These are phyloP conservation scores for Thermothielavioides terrestris DNA, from an alignment of 495 filamentous ascomycete genomes.

Conservation along the genomic window DNA sequence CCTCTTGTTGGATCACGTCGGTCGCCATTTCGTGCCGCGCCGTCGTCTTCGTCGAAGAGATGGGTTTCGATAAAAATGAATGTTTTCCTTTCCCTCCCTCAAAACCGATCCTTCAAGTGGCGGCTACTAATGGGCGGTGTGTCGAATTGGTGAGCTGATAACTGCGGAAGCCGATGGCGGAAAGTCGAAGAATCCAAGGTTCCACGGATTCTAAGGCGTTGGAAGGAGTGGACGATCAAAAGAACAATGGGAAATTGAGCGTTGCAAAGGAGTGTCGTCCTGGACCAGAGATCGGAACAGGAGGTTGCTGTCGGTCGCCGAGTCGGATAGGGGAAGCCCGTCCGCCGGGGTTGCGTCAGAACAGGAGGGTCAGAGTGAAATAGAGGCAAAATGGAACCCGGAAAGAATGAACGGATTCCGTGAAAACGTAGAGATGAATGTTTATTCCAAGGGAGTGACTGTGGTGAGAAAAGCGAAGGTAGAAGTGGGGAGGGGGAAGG, in stretches of 20 bases:
- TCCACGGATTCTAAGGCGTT: neutral
- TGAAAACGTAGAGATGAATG: conserved; percentile 22
- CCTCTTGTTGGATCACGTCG: conserved; percentile 25
- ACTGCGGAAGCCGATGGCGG: neutral
- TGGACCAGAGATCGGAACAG: conserved; percentile 20
- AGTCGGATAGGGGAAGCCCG: neutral
- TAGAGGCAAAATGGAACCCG: conserved; percentile 27
- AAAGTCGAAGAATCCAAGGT: neutral
- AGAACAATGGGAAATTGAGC: conserved; percentile 16
- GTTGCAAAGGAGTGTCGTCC: conserved; percentile 30
- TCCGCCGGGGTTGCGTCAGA: conserved; percentile 2
- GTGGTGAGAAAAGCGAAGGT: conserved; percentile 33
- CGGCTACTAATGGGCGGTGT: neutral
- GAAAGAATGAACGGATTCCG: conserved; percentile 33
- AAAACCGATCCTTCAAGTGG: neutral
- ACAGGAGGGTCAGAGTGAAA: conserved; percentile 16
- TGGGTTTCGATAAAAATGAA: neutral
- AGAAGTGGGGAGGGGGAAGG: conserved; percentile 23
- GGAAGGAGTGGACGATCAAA: conserved; percentile 10
- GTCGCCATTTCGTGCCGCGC: conserved; percentile 24
- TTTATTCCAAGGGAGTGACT: conserved; percentile 36
- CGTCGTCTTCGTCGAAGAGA: neutral
- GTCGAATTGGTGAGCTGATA: too few species aligned
- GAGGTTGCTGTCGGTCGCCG: conserved; percentile 12
- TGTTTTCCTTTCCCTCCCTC: neutral